Evolutionary conservation across 2,329 filamentous ascomycete species (phyloP).

Genomic region (Drechslerella dactyloides): DNA sequence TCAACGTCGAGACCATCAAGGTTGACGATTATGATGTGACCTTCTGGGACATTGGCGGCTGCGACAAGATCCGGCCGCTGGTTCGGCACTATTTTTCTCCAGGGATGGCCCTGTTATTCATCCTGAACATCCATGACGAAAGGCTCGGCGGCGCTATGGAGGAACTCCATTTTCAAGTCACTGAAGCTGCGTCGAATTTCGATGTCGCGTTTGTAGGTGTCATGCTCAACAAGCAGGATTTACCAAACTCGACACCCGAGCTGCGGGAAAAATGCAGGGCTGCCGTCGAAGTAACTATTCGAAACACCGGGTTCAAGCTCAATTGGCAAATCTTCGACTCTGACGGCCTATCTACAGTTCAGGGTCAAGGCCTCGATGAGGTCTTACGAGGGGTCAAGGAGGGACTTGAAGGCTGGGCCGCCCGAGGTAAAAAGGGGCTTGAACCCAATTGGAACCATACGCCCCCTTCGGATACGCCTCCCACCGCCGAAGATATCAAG

Average conservation of each 20-base stretch:
- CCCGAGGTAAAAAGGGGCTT: slow-evolving; percentile 25
- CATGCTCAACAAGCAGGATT: slow-evolving; percentile 57
- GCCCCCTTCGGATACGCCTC: slow-evolving; percentile 12
- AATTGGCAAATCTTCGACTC: slow-evolving; percentile 38
- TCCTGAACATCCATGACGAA: slow-evolving; percentile 55
- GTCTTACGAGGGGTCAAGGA: slow-evolving; percentile 51
- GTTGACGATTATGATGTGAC: slow-evolving; percentile 22
- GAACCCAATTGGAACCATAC: slow-evolving; percentile 13
- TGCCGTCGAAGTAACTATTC: slow-evolving; percentile 8
- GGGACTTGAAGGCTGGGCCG: slow-evolving; percentile 47
- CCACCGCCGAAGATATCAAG: slow-evolving; percentile 19
- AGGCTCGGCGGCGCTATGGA: slow-evolving; percentile 55
- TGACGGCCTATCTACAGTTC: slow-evolving; percentile 9
- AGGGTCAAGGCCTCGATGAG: slow-evolving; percentile 15
- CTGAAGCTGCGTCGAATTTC: slow-evolving; percentile 49
- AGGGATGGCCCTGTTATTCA: slow-evolving; percentile 55
- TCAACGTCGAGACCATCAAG: slow-evolving; percentile 51
- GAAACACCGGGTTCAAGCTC: neutral
- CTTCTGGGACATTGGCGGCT: slow-evolving; percentile 52
- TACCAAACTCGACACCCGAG: slow-evolving; percentile 36
- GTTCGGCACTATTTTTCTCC: slow-evolving; percentile 55
- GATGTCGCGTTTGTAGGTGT: slow-evolving; percentile 55
- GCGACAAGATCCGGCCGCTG: slow-evolving; percentile 55
- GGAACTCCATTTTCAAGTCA: slow-evolving; percentile 53
- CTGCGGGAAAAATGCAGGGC: slow-evolving; percentile 10